phyloP scores from a whole-genome alignment of 257 asterid species.

The Capsicum pubescens region DNA sequence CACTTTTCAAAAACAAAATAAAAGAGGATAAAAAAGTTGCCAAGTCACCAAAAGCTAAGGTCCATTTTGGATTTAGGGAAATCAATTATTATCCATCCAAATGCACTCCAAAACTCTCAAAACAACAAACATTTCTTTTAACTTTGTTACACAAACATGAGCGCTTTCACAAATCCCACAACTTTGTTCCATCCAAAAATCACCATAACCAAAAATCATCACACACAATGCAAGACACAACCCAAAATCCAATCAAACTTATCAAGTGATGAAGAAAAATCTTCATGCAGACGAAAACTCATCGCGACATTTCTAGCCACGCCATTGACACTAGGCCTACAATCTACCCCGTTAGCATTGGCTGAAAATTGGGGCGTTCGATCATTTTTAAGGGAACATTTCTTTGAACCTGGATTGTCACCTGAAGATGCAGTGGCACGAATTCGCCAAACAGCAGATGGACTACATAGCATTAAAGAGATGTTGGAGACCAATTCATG shows the following conservation, averaged over 20 bases:
- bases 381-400: slow-evolving; percentile 56
- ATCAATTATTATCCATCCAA: slow-evolving; percentile 32
- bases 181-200: slow-evolving; percentile 47
- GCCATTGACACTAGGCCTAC: slow-evolving; percentile 49
- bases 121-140: not conserved
- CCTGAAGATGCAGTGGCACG: slow-evolving; percentile 73
- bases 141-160: slow-evolving; percentile 41
- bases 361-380: slow-evolving; percentile 81
- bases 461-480: slow-evolving; percentile 66
- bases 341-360: slow-evolving; percentile 47
- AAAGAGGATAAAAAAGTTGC: slow-evolving; percentile 50
- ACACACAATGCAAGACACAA: not conserved
- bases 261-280: slow-evolving; percentile 32
- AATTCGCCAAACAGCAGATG: slow-evolving; percentile 70
- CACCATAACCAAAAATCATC: slow-evolving; percentile 36
- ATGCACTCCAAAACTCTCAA: slow-evolving; percentile 24
- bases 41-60: slow-evolving; percentile 63
- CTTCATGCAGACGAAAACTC: slow-evolving; percentile 42
- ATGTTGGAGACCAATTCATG: slow-evolving; percentile 85
- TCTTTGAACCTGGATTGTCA: slow-evolving; percentile 61
- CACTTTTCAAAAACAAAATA: not conserved
- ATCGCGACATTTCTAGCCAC: slow-evolving; percentile 50
- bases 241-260: slow-evolving; percentile 45
- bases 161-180: slow-evolving; percentile 52
- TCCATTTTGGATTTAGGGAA: slow-evolving; percentile 40